Base-by-base conservation (phyloP, 192 early-diverging fungal species). In the Coemansia sp. region DNA sequence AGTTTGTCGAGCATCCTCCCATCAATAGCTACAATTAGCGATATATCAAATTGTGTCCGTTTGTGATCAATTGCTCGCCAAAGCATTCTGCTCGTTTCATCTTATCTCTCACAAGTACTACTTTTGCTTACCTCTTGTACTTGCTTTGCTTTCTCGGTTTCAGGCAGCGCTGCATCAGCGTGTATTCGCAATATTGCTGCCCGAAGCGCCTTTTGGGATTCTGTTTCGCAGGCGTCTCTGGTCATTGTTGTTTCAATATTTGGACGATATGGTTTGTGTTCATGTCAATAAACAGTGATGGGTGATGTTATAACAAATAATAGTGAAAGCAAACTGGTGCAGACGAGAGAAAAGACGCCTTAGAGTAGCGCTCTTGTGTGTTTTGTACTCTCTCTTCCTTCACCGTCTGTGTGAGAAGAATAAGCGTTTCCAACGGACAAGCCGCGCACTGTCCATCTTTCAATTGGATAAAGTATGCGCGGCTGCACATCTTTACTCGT, bases 51-150 rank as follows among this genome's bases (percentile, higher is more conserved):
- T n/a, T n/a, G n/a, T n/a, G n/a, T n/a, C n/a, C n/a, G n/a, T n/a
- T 41, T 20, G 13, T 11, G 34, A 33, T 61, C 17, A 20, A 23
- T 27, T 29, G 22, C 47, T 50, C 9, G 30, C 42, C 5, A 36
- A 3, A 36, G n/a, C n/a, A n/a, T n/a, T n/a, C n/a, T n/a, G n/a
- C n/a, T n/a, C n/a, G n/a, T n/a, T n/a, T n/a, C n/a, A n/a, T n/a
- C n/a, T n/a, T n/a, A n/a, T n/a, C n/a, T n/a, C n/a, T n/a, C n/a
- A n/a, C n/a, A n/a, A n/a, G 13, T 36, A 11, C 13, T 36, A 36
- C 20, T 2, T n/a, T n/a, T 11, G 8, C 45, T 70, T 72, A 68
- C 72, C 61, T 54, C 52, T 33, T 74, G 72, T 31, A 68, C 60
- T 23, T 29, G 15, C 20, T 10, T 62, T 6, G 72, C 62, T 30